phyloP scores from a whole-genome alignment of 441 rosid genomes.

The Geranium incanum region DNA sequence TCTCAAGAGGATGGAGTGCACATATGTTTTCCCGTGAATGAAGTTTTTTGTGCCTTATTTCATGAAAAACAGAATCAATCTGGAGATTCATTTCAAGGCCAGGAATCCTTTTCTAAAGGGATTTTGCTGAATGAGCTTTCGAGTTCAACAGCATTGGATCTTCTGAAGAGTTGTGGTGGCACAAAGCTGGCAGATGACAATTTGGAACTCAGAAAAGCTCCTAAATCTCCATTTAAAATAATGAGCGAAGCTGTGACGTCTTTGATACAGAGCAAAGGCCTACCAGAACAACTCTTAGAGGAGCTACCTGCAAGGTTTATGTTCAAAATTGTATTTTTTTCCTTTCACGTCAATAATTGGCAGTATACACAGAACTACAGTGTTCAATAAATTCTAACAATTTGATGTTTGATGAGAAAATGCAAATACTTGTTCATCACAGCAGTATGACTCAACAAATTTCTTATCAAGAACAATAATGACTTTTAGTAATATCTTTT shows the following conservation, averaged over 20 bases:
- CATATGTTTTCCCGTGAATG: slow-evolving; percentile 77
- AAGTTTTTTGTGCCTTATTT: slow-evolving; percentile 44
- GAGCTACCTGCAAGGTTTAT: slow-evolving; percentile 70
- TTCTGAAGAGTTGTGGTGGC: slow-evolving; percentile 59
- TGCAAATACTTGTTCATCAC: slow-evolving; percentile 7
- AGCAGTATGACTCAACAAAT: background rate
- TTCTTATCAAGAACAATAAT: background rate
- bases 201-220: slow-evolving; percentile 46
- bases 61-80: slow-evolving; percentile 26
- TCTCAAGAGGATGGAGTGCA: slow-evolving; percentile 41
- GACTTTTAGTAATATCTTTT: slow-evolving; percentile 1
- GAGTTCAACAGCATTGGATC: slow-evolving; percentile 43
- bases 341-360: slow-evolving; percentile 6
- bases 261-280: slow-evolving; percentile 47
- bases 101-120: slow-evolving; percentile 26
- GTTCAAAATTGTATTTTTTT: slow-evolving; percentile 18
- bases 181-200: slow-evolving; percentile 37
- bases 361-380: background rate
- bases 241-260: slow-evolving; percentile 57
- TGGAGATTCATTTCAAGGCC: slow-evolving; percentile 29
- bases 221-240: slow-evolving; percentile 50
- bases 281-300: slow-evolving; percentile 48
- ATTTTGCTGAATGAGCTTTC: slow-evolving; percentile 37
- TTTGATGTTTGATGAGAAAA: slow-evolving; percentile 6
- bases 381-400: slow-evolving; percentile 2